Evolutionary conservation across 164 flowering plant species (phyloP), one percentile per base, ranked within the genome.

Genomic region (Chimonanthus salicifolius): DNA sequence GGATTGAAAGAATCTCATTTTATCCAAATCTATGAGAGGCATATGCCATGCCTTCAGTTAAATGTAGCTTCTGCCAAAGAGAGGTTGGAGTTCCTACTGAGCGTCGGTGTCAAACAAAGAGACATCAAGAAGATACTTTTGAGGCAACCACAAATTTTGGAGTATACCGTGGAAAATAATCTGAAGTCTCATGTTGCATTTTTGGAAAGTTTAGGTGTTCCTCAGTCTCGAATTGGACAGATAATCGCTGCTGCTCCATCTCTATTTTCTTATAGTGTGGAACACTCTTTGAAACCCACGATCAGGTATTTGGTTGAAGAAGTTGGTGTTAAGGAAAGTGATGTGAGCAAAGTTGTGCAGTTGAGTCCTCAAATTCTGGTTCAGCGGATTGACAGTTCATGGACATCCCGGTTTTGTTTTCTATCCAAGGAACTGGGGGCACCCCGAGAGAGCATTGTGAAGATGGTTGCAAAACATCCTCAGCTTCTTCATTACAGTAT

Each of bases 401-500:
- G 97, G 99, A 92, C 82, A 71, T 79, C 89, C 65, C 92, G 99
- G 68, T 85, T 84, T 68, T 68, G 69, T 48, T 94, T 94, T 82
- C 91, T 94, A 46, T 84, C 94, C 0, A 84, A 86, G 77, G 99
- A 94, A 80, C 71, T 94, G 77, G 97, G 92, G 68, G 97, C 99
- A 67, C 94, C 99, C 15, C 88, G 83, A 78, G 92, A 90, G 43
- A 87, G 82, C 79, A 76, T 92, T 47, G 97, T 91, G 72, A 94
- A 91, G 83, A 94, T 92, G 97, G 96, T 92, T 62, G 84, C 75
- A 3, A 94, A 94, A 76, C 99, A 94, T 82, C 99, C 97, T 15
- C 99, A 94, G 82, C 85, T 92, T 49, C 97, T 94, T 70, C 99
- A 94, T 80, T 94, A 92, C 83, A 90, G 97, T 71, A 92, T 94